These are phyloP conservation scores for Lagenidium giganteum DNA, from an alignment of 352 stramenopile species.

Conservation along the genomic window DNA sequence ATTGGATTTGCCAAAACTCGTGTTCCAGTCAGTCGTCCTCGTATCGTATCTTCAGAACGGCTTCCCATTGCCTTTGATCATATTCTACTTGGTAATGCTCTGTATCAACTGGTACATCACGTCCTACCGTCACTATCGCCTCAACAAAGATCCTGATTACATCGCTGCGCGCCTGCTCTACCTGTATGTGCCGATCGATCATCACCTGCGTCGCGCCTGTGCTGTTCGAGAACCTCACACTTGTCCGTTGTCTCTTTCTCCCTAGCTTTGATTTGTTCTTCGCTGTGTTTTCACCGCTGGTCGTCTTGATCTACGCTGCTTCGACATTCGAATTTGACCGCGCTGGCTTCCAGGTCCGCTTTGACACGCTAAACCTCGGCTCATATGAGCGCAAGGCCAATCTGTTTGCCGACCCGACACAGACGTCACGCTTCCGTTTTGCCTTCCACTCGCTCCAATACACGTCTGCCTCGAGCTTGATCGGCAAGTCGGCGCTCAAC, in stretches of 20 bases:
- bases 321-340: conserved; percentile 39
- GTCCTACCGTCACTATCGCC: conserved; percentile 20
- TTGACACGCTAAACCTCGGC: conserved; percentile 17
- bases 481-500: conserved; percentile 31
- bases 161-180: conserved; percentile 14
- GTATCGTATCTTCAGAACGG: conserved; percentile 14
- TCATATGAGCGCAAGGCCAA: conserved; percentile 33
- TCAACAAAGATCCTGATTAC: conserved; percentile 3
- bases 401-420: conserved; percentile 34
- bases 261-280: conserved; percentile 67
- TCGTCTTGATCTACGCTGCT: conserved; percentile 35
- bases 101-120: conserved; percentile 18
- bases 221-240: too few relatives aligned
- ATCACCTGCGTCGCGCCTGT: too few relatives aligned
- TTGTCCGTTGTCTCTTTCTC: too few relatives aligned
- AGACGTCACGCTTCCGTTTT: conserved; percentile 35
- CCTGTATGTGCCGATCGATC: conserved; percentile 17
- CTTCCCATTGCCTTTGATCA: conserved; percentile 20
- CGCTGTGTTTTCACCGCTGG: conserved; percentile 41
- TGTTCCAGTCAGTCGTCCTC: conserved; percentile 16
- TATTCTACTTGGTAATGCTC: conserved; percentile 17
- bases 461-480: conserved; percentile 12
- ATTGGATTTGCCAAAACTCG: conserved; percentile 19
- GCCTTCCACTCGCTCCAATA: conserved; percentile 45
- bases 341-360: conserved; percentile 26